These are phyloP conservation scores for Hypoxylon sp. DNA, from an alignment of 2,329 filamentous ascomycete genomes.

Conservation along the genomic window DNA sequence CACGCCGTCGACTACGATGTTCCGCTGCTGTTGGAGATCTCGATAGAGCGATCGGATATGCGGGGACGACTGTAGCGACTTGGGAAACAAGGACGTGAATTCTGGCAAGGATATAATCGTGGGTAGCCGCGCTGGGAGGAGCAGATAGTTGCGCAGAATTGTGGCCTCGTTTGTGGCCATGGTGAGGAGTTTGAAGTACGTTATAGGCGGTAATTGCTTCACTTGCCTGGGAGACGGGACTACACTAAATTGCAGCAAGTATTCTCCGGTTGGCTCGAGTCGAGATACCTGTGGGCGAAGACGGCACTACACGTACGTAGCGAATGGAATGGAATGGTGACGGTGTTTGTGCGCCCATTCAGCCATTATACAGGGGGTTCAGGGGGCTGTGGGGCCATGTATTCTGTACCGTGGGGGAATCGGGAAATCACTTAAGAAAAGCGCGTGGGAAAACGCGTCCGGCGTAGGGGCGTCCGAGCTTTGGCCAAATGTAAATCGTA, in stretches of 20 bases:
- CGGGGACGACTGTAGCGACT: slow-evolving; percentile 71
- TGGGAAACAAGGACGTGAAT: slow-evolving; percentile 83
- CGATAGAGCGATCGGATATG: slow-evolving; percentile 80
- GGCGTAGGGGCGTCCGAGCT: slow-evolving; percentile 32
- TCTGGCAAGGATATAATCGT: slow-evolving; percentile 78
- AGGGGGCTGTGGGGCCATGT: too few species aligned
- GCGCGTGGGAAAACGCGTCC: slow-evolving; percentile 43
- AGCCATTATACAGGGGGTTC: too few species aligned
- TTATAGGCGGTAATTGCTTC: slow-evolving; percentile 7
- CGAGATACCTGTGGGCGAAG: too few species aligned
- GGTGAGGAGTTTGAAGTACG: slow-evolving; percentile 8
- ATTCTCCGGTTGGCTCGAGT: too few species aligned
- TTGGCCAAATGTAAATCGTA: slow-evolving; percentile 13
- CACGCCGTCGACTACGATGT: slow-evolving; percentile 75
- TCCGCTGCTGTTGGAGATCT: slow-evolving; percentile 81
- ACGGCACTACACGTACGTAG: too few species aligned
- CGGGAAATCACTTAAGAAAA: slow-evolving; percentile 36
- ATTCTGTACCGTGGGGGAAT: slow-evolving; percentile 24
- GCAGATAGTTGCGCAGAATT: slow-evolving; percentile 82
- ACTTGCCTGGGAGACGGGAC: background rate
- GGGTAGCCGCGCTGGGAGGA: slow-evolving; percentile 79
- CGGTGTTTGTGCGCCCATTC: slow-evolving; percentile 3
- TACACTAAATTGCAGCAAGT: too few species aligned
- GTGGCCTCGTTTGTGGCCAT: slow-evolving; percentile 82
- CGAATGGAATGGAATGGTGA: slow-evolving; percentile 8